These are phyloP conservation scores for Rhodamnia argentea DNA, from an alignment of 345 rosid species.

Conservation along the genomic window DNA sequence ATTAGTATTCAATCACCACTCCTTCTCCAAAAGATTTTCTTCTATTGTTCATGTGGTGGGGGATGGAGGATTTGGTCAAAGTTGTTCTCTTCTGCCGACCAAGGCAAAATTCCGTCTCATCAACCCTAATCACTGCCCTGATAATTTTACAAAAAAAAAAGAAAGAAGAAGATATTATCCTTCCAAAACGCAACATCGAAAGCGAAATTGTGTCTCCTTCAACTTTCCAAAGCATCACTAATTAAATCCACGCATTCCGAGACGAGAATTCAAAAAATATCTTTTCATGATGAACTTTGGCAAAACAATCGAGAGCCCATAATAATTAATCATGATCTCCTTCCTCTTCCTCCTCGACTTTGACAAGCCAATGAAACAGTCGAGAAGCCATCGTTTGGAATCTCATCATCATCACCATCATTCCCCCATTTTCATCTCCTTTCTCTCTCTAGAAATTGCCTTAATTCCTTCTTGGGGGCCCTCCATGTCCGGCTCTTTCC, in stretches of 20 bases:
- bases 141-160: neutral
- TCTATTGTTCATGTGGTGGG: neutral
- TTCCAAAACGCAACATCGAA: neutral
- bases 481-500: conserved; percentile 15
- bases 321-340: neutral
- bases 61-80: neutral
- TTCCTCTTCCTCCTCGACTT: neutral
- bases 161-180: neutral
- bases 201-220: neutral
- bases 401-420: neutral
- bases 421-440: neutral
- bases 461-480: neutral
- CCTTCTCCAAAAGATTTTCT: neutral
- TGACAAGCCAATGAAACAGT: conserved; percentile 7
- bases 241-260: neutral
- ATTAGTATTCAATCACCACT: neutral
- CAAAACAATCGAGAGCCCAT: neutral
- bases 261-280: neutral
- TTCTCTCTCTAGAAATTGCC: neutral
- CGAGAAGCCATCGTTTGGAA: neutral
- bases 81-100: neutral
- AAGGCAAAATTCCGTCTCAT: neutral
- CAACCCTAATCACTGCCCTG: neutral
- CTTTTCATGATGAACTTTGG: neutral
- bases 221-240: neutral